Evolutionary conservation across 2,329 filamentous ascomycete genomes (phyloP).

Genomic region (Sporothrix pallida): DNA sequence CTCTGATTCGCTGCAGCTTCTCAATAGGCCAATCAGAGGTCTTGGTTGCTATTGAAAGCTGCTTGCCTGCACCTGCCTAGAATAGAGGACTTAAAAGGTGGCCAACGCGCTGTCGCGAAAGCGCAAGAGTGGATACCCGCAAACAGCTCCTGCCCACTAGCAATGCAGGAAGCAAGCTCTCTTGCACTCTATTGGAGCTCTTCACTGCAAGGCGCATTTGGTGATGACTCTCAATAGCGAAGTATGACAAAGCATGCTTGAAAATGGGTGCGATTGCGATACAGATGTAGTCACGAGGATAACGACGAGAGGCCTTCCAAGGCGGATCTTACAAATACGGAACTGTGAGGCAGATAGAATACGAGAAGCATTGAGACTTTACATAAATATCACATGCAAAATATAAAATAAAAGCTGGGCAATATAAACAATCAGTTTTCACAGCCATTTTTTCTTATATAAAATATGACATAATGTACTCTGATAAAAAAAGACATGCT

Average conservation of each 20-base stretch:
- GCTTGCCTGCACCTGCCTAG: conserved; percentile 29
- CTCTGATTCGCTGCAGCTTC: conserved; percentile 26
- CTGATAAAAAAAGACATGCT: conserved; percentile 29
- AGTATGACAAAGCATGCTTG: background rate
- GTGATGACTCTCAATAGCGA: conserved; percentile 11
- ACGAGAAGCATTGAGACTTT: background rate
- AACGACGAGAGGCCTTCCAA: background rate
- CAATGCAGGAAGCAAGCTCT: conserved; percentile 6
- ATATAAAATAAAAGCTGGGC: background rate
- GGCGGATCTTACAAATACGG: background rate
- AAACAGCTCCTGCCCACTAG: conserved; percentile 20
- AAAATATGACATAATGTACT: conserved; percentile 27
- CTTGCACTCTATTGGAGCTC: background rate
- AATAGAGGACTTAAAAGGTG: background rate
- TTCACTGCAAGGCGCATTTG: conserved; percentile 4
- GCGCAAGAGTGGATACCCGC: conserved; percentile 9
- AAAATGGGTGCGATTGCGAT: background rate
- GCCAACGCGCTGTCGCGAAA: conserved; percentile 10
- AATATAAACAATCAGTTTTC: background rate
- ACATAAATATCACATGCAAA: too few species aligned
- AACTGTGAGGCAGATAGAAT: background rate
- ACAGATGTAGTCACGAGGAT: background rate
- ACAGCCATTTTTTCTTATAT: conserved; percentile 8
- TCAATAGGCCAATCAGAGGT: conserved; percentile 24
- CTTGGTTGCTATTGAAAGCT: background rate